These are phyloP conservation scores for Tolypocladium inflatum DNA, from an alignment of 2,329 filamentous ascomycete species.

Conservation along the genomic window DNA sequence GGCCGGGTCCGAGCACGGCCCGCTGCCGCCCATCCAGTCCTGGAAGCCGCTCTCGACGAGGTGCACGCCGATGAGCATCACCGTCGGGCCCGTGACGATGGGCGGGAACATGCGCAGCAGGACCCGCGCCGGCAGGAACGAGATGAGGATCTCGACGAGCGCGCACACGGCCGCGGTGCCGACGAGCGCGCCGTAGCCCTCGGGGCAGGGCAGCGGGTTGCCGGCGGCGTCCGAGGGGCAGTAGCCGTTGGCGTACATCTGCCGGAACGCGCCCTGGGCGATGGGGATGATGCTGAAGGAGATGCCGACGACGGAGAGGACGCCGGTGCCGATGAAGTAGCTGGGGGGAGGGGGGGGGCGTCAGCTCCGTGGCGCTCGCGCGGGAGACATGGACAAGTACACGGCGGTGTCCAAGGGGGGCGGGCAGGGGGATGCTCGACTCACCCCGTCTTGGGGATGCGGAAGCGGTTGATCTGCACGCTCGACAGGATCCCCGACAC, in stretches of 20 bases:
- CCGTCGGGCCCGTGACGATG: conserved; percentile 65
- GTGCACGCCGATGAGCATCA: conserved; percentile 62
- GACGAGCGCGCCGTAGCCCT: conserved; percentile 63
- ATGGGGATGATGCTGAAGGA: conserved; percentile 24
- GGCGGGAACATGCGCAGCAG: conserved; percentile 71
- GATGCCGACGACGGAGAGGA: conserved; percentile 68
- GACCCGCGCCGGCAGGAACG: conserved; percentile 60
- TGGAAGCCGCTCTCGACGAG: conserved; percentile 64
- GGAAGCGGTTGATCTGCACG: conserved; percentile 70
- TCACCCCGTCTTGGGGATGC: conserved; percentile 55
- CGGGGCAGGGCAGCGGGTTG: conserved; percentile 61
- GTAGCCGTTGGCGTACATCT: conserved; percentile 71
- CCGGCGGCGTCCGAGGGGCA: conserved; percentile 52
- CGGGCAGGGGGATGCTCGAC: conserved; percentile 12
- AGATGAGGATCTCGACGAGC: conserved; percentile 62
- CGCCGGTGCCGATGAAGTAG: conserved; percentile 68
- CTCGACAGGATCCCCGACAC: conserved; percentile 67
- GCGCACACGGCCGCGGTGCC: conserved; percentile 59
- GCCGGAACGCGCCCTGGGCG: conserved; percentile 56
- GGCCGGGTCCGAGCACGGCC: conserved; percentile 41
- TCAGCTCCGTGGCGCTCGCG: neutral
- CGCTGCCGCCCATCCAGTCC: conserved; percentile 70
- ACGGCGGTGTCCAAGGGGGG: neutral
- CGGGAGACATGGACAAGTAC: neutral
- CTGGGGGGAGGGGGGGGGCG: conserved; percentile 21